Base-by-base conservation (phyloP, 768 basidiomycete species). In the Amanita jacksonii region DNA sequence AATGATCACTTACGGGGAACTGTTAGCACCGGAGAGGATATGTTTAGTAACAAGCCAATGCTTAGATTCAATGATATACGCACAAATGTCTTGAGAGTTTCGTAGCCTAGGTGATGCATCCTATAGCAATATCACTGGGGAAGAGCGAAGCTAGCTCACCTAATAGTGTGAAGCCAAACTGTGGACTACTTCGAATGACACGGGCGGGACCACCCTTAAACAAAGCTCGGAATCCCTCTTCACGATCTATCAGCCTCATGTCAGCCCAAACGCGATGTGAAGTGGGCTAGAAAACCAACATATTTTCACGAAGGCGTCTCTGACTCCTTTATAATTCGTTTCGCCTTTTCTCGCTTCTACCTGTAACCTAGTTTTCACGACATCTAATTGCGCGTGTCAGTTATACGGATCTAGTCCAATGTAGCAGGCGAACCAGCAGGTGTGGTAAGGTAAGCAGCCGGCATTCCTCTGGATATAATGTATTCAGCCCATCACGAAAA, bases 331-430 rank as follows among this genome's bases (percentile, higher is more conserved):
- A 69, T 99, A 99, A 47, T 81, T 68, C 4, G 91, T 86, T 58
- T 98, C 79, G 8, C 96, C 96, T 55, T 85, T 81, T 51, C 84
- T 76, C 33, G 90, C 85, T 60, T 98, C 96, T 8, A 89, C 84
- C 60, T 98, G 94, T 52, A 98, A 66, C 37, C 93, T 78, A 12
- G 96, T 98, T 75, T 99, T 98, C 57, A 98, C 87, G 49, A 98
- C 96, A 63, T 99, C 94, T 85, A 38, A 19, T 25, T 10, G 16
- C 35, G 46, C 23, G 28, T 50, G 35, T 50, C 25, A 13, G 27
- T 2, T 8, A 20, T 1, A 8, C 9, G 25, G 22, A n/a, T 25
- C 27, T 16, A n/a, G 25, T 8, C 12, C 16, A 43, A 43, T 38
- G 38, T 41, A 39, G 39, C 40, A 12, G 31, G 51, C 69, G 55